Percentiles rank a stretch among this genome's conserved stretches.
These are phyloP conservation scores for Primulina eburnea DNA, from an alignment of 257 asterid genomes.

Conservation along the genomic window DNA sequence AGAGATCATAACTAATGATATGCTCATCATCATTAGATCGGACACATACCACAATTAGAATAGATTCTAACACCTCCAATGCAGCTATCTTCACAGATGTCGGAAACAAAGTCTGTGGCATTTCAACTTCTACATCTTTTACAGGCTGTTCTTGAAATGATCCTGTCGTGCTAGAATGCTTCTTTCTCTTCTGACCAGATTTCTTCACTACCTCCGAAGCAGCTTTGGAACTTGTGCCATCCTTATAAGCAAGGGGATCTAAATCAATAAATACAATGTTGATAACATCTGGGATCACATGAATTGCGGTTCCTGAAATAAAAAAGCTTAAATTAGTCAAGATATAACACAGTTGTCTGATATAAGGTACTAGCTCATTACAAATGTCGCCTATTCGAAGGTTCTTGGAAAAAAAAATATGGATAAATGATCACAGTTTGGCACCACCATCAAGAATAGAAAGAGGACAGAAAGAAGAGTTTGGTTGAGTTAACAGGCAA, in stretches of 20 bases:
- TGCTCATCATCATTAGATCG: background rate
- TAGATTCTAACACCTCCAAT: slow-evolving; percentile 72
- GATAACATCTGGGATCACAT: slow-evolving; percentile 52
- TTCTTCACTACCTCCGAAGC: slow-evolving; percentile 29
- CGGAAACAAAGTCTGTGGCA: slow-evolving; percentile 35
- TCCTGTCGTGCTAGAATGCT: slow-evolving; percentile 47
- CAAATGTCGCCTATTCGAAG: background rate
- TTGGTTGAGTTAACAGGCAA: background rate
- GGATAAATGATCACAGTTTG: background rate
- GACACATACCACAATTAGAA: slow-evolving; percentile 64
- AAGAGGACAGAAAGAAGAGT: background rate
- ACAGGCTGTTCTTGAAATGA: slow-evolving; percentile 41
- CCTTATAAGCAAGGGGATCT: slow-evolving; percentile 36
- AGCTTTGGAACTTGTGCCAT: slow-evolving; percentile 36
- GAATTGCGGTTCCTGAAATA: slow-evolving; percentile 59
- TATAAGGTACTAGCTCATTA: slow-evolving; percentile 1
- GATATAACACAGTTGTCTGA: background rate
- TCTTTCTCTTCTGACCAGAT: slow-evolving; percentile 65
- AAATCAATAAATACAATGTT: slow-evolving; percentile 58
- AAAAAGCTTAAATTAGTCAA: slow-evolving; percentile 1
- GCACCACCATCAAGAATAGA: background rate
- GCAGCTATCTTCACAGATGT: slow-evolving; percentile 74
- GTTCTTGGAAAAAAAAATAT: background rate
- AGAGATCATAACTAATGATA: background rate
- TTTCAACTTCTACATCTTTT: slow-evolving; percentile 42